A percentile compares a stretch with the other conserved stretches of the same genome.
These are phyloP conservation scores for Fusarium pininemorale DNA, from an alignment of 2,329 filamentous ascomycete genomes.

Conservation along the genomic window DNA sequence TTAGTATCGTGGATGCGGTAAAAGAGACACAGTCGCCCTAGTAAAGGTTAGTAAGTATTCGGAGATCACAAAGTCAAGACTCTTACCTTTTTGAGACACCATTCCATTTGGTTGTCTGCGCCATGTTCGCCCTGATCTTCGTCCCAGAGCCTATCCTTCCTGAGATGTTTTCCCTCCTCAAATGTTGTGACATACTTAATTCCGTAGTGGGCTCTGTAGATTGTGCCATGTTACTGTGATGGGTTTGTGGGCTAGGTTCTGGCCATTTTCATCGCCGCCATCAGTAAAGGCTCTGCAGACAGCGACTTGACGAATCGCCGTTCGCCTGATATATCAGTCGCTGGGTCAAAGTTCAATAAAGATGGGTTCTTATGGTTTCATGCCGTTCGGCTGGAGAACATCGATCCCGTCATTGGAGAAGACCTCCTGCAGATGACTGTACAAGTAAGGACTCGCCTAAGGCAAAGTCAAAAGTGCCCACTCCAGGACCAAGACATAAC, in stretches of 20 bases:
- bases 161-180: neutral
- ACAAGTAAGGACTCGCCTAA: neutral
- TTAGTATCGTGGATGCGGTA: neutral
- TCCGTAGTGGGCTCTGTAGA: neutral
- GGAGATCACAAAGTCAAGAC: neutral
- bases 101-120: neutral
- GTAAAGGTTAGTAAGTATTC: neutral
- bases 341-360: neutral
- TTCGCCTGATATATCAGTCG: neutral
- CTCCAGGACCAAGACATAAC: no score
- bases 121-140: neutral
- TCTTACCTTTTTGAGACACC: neutral
- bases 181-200: rapidly evolving
- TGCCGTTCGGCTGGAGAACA: neutral
- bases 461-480: no score
- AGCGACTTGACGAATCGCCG: neutral
- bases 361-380: neutral
- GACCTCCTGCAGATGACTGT: neutral
- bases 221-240: neutral
- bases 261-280: neutral
- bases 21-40: neutral
- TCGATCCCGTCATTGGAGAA: neutral
- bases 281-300: neutral
- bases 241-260: neutral
- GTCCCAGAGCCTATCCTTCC: neutral